Percentiles rank a stretch among this genome's conserved stretches.
Evolutionary conservation across 31 red algal genomes (phyloP).

Genomic region (Odonthalia washingtoniensis): DNA sequence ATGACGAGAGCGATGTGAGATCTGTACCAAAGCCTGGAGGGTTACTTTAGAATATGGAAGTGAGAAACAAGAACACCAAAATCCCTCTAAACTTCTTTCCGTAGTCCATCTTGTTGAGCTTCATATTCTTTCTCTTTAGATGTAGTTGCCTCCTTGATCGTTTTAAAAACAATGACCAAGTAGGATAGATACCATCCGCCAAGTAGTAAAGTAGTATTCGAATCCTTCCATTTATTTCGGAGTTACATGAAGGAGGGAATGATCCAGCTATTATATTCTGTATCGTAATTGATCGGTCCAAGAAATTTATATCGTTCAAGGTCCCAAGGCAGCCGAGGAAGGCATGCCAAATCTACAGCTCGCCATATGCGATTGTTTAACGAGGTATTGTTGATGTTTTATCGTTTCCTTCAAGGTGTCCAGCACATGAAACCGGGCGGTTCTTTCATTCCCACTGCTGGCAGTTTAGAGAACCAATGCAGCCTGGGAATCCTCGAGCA

Average conservation of each 20-base stretch:
- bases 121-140: background rate
- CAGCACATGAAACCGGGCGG: background rate
- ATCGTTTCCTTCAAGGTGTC: slow-evolving; percentile 9
- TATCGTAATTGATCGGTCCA: slow-evolving; percentile 28
- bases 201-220: slow-evolving; percentile 41
- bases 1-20: slow-evolving; percentile 26
- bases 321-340: slow-evolving; percentile 40
- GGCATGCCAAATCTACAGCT: slow-evolving; percentile 62
- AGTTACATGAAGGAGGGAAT: background rate
- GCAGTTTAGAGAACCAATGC: slow-evolving; percentile 23
- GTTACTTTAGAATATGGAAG: slow-evolving; percentile 38
- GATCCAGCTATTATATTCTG: slow-evolving; percentile 1
- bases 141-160: slow-evolving; percentile 2
- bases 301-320: slow-evolving; percentile 50
- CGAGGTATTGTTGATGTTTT: slow-evolving; percentile 29
- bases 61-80: slow-evolving; percentile 37
- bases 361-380: slow-evolving; percentile 51
- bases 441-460: slow-evolving; percentile 26
- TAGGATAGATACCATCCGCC: slow-evolving; percentile 49
- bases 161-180: slow-evolving; percentile 57
- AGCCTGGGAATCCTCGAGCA: slow-evolving; percentile 28
- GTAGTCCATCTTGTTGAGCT: slow-evolving; percentile 38
- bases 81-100: slow-evolving; percentile 52
- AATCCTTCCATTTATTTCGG: slow-evolving; percentile 25
- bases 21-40: slow-evolving; percentile 32